Conservation (phyloP, 2,329 filamentous ascomycete species). For the Cladosporium sp. region DNA sequence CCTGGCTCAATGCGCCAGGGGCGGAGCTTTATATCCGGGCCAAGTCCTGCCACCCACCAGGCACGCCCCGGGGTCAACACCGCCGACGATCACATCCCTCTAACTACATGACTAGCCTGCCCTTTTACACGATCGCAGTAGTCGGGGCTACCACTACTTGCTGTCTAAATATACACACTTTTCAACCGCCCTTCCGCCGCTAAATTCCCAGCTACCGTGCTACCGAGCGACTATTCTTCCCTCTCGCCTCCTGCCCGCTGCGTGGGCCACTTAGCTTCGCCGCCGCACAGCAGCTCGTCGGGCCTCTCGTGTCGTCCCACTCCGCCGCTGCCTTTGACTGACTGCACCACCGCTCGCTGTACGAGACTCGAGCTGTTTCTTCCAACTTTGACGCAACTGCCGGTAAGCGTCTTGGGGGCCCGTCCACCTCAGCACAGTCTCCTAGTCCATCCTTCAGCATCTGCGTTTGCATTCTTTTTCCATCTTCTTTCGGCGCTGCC, state of each 20-base stretch:
- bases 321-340: neutral
- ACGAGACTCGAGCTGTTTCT: neutral
- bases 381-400: constrained; percentile 2
- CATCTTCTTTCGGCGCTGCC: constrained; percentile 1
- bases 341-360: neutral
- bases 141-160: neutral
- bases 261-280: constrained; percentile 4
- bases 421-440: neutral
- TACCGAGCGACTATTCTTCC: neutral
- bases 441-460: constrained; percentile 4
- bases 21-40: too few species aligned
- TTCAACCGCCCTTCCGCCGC: constrained; percentile 6
- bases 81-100: neutral
- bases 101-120: neutral
- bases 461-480: neutral
- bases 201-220: neutral
- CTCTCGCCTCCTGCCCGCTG: constrained; percentile 9
- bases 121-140: neutral
- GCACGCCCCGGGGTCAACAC: neutral
- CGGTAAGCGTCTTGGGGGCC: constrained; percentile 6
- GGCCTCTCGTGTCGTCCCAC: neutral
- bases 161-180: neutral
- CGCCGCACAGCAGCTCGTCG: neutral
- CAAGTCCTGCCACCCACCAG: neutral
- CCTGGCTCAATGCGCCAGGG: too few species aligned